These are phyloP conservation scores for Suillus luteus DNA, from an alignment of 768 basidiomycete genomes.

Conservation along the genomic window DNA sequence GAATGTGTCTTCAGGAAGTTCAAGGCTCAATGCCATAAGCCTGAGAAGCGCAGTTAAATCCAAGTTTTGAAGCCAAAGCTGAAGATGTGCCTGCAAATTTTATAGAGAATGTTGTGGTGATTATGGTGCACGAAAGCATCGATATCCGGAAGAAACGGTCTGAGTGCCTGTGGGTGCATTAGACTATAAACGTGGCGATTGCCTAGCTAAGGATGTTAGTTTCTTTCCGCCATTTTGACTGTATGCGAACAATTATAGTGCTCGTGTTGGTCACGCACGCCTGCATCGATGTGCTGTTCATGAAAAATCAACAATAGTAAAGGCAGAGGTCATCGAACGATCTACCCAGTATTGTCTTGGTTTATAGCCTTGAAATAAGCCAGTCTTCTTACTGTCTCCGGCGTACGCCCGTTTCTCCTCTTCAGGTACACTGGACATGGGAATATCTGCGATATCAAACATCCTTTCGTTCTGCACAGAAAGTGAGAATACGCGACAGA, in stretches of 20 bases:
- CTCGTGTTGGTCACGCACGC: constrained; percentile 64
- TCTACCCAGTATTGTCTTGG: constrained; percentile 49
- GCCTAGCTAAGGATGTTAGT: constrained; percentile 36
- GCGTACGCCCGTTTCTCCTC: constrained; percentile 46
- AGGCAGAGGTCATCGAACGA: neutral
- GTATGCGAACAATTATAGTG: constrained; percentile 53
- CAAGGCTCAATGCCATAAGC: constrained; percentile 52
- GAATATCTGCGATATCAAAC: constrained; percentile 51
- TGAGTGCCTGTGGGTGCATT: constrained; percentile 49
- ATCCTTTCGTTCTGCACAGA: constrained; percentile 43
- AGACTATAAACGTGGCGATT: constrained; percentile 49
- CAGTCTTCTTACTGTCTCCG: constrained; percentile 44
- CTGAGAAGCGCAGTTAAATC: constrained; percentile 26
- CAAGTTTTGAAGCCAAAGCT: neutral
- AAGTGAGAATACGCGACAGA: neutral
- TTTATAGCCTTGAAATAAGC: constrained; percentile 57
- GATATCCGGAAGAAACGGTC: constrained; percentile 56
- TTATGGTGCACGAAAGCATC: constrained; percentile 51
- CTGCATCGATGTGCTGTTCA: constrained; percentile 58
- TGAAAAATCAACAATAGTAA: neutral
- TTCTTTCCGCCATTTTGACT: constrained; percentile 1
- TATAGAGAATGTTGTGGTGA: constrained; percentile 52
- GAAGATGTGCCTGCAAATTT: constrained; percentile 42
- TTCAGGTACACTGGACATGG: constrained; percentile 41
- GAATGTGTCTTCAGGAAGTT: constrained; percentile 54